Evolutionary conservation across 2,329 filamentous ascomycete genomes (phyloP).

Genomic region (Trichoderma aggressivum): DNA sequence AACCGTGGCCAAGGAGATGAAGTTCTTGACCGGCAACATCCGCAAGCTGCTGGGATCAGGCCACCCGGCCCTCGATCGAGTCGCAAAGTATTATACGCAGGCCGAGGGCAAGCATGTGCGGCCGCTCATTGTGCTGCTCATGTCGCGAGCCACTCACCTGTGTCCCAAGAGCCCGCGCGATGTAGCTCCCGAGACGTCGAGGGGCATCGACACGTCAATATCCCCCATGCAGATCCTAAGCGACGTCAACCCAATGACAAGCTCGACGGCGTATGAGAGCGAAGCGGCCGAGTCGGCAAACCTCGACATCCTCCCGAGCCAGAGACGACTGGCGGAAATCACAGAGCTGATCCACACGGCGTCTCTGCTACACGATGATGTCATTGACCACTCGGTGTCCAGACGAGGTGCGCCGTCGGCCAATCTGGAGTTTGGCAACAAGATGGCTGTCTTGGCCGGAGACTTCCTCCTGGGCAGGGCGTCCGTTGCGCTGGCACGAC

Average conservation of each 20-base stretch:
- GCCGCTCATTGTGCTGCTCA: conserved; percentile 89
- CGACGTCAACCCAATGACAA: conserved; percentile 73
- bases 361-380: conserved; percentile 94
- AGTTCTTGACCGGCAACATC: conserved; percentile 91
- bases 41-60: conserved; percentile 88
- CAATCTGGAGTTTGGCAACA: conserved; percentile 95
- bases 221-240: conserved; percentile 60
- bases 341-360: conserved; percentile 97
- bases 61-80: conserved; percentile 89
- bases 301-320: conserved; percentile 81
- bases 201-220: conserved; percentile 52
- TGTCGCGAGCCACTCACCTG: conserved; percentile 89
- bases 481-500: conserved; percentile 84
- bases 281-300: conserved; percentile 39
- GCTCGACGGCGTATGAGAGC: conserved; percentile 40
- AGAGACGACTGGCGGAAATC: conserved; percentile 90
- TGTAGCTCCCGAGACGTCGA: conserved; percentile 40
- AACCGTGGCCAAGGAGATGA: conserved; percentile 93
- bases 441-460: conserved; percentile 97
- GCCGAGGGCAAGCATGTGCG: conserved; percentile 96
- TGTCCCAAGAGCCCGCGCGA: conserved; percentile 56
- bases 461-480: conserved; percentile 92
- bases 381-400: conserved; percentile 88
- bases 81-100: conserved; percentile 97
- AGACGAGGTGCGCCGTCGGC: conserved; percentile 82